Base-by-base conservation (phyloP, 2,329 filamentous ascomycete genomes). In the Chalaropsis thielavioides region DNA sequence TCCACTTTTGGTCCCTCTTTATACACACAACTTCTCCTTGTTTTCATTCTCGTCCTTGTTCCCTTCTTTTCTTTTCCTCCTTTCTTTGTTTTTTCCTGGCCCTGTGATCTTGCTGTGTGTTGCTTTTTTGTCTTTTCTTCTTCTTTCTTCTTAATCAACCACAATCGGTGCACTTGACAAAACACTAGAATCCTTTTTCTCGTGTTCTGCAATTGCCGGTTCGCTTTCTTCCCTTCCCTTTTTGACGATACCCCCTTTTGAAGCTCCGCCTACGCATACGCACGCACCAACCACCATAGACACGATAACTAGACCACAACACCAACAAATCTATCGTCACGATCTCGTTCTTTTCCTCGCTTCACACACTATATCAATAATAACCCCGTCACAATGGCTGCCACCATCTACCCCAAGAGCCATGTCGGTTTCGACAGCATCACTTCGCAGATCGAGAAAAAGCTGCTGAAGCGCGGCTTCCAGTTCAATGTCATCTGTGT, bases 401-500 rank as follows among this genome's bases (percentile, higher is more conserved):
- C 79, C 76, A 85, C 85, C 73, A 84, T 88, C 76, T 94, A 90
- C 79, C 94, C 94, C 74, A 87, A 94, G 77, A 95, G 88, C 87
- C 94, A 97, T 83, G 94, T 99, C 77, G 94, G 94, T 85, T 99
- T 99, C 82, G 94, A 99, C 82, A 96, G 91, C 82, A 99, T 99
- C 83, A 99, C 94, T 72, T 91, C 88, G 71, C 94, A 99, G 83
- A 99, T 99, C 73, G 94, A 99, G 87, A 89, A 90, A 81, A 99
- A 99, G 88, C 88, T 97, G 75, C 78, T 99, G 80, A 99, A 99
- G 85, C 91, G 94, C 79, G 94, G 94, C 73, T 99, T 99, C 79
- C 94, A 99, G 79, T 99, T 99, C 86, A 99, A 99, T 77, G 88
- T 97, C 75, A 97, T 97, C 78, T 96, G 92, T 77, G 94, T 97